Evolutionary conservation across 208 protist species (phyloP).

Genomic region (Lotmaria passim): DNA sequence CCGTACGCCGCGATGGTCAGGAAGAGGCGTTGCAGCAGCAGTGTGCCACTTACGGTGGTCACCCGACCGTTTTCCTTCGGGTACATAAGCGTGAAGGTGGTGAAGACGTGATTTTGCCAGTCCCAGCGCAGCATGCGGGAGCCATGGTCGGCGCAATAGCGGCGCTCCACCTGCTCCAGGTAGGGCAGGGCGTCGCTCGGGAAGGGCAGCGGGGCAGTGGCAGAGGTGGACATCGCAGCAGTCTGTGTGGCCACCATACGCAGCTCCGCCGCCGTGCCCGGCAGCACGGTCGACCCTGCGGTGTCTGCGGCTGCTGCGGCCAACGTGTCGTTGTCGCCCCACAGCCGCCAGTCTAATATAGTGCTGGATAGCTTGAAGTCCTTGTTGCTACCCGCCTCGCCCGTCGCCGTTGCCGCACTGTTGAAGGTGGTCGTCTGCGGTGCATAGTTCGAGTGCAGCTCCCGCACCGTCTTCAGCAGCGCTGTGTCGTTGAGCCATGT

Average conservation of each 20-base stretch:
- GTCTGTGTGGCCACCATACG: conserved; percentile 9
- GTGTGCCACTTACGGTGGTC: conserved; percentile 40
- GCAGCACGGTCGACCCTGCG: not conserved
- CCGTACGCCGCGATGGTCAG: conserved; percentile 39
- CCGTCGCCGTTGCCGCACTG: not conserved
- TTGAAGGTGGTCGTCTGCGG: conserved; percentile 17
- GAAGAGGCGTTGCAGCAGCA: conserved; percentile 48
- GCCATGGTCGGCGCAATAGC: conserved; percentile 22
- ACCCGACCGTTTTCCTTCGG: conserved; percentile 29
- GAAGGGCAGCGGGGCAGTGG: conserved; percentile 34
- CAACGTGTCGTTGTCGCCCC: conserved; percentile 19
- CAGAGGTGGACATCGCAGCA: not conserved
- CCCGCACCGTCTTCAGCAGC: conserved; percentile 22
- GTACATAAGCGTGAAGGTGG: conserved; percentile 36
- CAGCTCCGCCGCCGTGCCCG: conserved; percentile 7
- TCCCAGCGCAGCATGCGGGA: conserved; percentile 30
- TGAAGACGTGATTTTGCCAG: conserved; percentile 37
- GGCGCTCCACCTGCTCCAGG: conserved; percentile 27
- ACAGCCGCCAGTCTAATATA: conserved; percentile 41
- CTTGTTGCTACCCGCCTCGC: not conserved
- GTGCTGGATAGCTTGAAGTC: conserved; percentile 30
- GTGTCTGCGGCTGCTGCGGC: not conserved
- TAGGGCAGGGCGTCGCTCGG: conserved; percentile 24
- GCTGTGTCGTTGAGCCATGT: conserved; percentile 24
- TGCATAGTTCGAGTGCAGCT: conserved; percentile 21